These are phyloP conservation scores for Ogataea pignaliae DNA, from an alignment of 805 yeast genomes.

Conservation along the genomic window DNA sequence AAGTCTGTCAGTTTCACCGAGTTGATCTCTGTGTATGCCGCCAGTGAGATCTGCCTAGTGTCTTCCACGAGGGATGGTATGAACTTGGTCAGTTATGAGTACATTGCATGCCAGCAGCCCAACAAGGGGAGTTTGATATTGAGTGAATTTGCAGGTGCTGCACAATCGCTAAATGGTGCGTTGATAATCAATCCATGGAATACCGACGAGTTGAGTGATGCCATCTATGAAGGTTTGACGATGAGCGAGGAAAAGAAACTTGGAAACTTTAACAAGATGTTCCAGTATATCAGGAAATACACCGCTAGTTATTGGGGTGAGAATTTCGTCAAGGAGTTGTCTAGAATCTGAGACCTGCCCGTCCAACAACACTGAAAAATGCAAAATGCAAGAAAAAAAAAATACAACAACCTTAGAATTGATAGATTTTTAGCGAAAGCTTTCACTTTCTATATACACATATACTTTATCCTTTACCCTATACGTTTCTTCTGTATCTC, in stretches of 20 bases:
- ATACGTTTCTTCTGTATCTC: no score
- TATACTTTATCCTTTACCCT: no score
- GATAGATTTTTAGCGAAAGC: no score
- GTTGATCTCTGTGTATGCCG: constrained; percentile 78
- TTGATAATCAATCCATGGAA: constrained; percentile 97
- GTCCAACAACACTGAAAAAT: no score
- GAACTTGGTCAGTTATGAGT: constrained; percentile 95
- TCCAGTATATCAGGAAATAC: constrained; percentile 84
- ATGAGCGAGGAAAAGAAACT: constrained; percentile 75
- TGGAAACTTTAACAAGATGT: constrained; percentile 77
- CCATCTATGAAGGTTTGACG: constrained; percentile 83
- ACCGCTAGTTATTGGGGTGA: constrained; percentile 98
- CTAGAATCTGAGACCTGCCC: constrained; percentile 14
- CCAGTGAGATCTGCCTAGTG: constrained; percentile 87
- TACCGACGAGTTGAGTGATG: constrained; percentile 84
- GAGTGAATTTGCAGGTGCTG: constrained; percentile 99
- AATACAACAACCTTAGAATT: no score
- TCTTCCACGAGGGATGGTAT: constrained; percentile 97
- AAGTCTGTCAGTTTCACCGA: constrained; percentile 88
- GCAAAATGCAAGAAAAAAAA: not conserved
- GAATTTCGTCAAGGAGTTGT: constrained; percentile 82
- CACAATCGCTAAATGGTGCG: constrained; percentile 94
- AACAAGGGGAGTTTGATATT: constrained; percentile 82
- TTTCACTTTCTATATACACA: no score
- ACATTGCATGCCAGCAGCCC: constrained; percentile 86